These are phyloP conservation scores for Madurella fahalii DNA, from an alignment of 2,329 filamentous ascomycete species.

Conservation along the genomic window DNA sequence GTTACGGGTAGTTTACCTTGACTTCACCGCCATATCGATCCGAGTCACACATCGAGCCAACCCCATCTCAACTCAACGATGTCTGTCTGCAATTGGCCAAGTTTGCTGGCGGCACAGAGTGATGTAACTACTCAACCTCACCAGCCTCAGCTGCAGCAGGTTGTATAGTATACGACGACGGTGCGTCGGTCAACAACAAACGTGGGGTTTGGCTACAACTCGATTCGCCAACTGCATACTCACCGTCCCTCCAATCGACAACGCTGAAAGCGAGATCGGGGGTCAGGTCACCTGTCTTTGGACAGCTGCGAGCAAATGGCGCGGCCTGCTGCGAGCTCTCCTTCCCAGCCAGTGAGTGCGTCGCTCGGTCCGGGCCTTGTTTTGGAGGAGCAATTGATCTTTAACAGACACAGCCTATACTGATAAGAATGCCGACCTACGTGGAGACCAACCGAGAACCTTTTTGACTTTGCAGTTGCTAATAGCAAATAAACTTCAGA, in stretches of 20 bases:
- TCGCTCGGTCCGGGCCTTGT: background rate
- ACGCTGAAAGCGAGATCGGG: background rate
- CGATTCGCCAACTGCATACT: background rate
- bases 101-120: background rate
- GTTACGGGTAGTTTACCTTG: no score
- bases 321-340: background rate
- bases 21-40: conserved; percentile 12
- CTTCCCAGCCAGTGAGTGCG: background rate
- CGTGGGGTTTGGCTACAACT: background rate
- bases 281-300: conserved; percentile 12
- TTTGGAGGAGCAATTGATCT: no score
- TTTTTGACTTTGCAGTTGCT: no score
- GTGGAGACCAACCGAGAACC: no score
- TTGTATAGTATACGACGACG: no score
- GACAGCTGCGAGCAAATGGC: conserved; percentile 8
- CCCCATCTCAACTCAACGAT: background rate
- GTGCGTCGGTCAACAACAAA: no score
- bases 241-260: background rate
- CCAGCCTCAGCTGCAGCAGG: no score
- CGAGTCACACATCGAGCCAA: background rate
- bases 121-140: no score
- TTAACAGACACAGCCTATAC: no score
- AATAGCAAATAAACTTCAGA: no score
- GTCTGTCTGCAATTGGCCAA: conserved; percentile 6
- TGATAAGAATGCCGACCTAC: no score